Base-by-base conservation (phyloP, 2,329 filamentous ascomycete species). In the Fusarium sp. region DNA sequence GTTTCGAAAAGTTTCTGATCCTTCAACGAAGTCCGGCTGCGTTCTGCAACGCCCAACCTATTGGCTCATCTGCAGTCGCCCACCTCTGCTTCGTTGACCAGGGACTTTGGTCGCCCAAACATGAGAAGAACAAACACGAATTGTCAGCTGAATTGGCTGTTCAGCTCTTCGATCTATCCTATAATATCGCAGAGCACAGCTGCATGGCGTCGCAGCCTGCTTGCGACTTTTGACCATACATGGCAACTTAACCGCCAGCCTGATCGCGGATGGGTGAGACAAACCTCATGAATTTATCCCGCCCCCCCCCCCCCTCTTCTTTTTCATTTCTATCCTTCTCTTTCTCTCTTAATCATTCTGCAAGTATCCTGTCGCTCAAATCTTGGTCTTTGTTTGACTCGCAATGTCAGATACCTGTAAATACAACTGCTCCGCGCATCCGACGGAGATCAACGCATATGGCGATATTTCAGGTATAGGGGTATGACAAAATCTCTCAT, bases 381-480 rank as follows among this genome's bases (percentile, higher is more conserved):
- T 5, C 5, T 25, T 9, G 2, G 43, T 20, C 11, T 6, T 32
- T 54, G 27, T 54, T 14, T 2, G 4, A n/a, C 12, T 43, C 22
- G 3, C 5, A 4, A 37, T 7, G 8, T 17, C 63, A 3, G 35
- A 30, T 37, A 27, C 33, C 1, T 68, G 45, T 15, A 45, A 0
- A 1, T 57, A 50, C 2, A 22, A 50, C 25, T 69, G 56, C 25
- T 5, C 47, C 5, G 15, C 17, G 9, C 43, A 11, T 2, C 56
- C 47, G 0, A 4, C 22, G 2, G 15, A 56, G 12, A 6, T 69
- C 9, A 56, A 11, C 0, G 30, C 47, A 0, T 69, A 69, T 4
- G 47, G 47, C 0, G 66, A 69, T n/a, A 68, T 69, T 33, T 65
- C 56, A 1, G 66, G 64, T 0, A 69, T 69, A 2, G 66, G 66